Evolutionary conservation across 495 filamentous ascomycete species (phyloP).

Genomic region (Aspergillus incahuasiensis): DNA sequence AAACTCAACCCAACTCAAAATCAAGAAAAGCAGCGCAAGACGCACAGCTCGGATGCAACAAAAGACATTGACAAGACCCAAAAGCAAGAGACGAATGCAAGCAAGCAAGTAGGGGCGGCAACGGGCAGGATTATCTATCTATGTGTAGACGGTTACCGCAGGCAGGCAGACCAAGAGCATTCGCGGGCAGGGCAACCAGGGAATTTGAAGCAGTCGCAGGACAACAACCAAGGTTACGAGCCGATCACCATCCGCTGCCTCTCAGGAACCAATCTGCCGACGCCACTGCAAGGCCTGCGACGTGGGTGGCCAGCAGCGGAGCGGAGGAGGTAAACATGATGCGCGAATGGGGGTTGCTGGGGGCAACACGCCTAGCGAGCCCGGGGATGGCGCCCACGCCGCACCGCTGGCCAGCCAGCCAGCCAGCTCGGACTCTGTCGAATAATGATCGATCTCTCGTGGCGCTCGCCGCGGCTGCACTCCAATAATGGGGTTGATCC

Average conservation of each 20-base stretch:
- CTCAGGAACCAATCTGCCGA: conserved; percentile 21
- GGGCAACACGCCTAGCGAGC: conserved; percentile 30
- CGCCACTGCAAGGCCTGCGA: conserved; percentile 27
- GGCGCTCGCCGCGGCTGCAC: background rate
- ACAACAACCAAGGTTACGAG: conserved; percentile 21
- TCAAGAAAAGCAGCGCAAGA: conserved; percentile 18
- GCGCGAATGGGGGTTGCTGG: conserved; percentile 32
- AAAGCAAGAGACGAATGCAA: conserved; percentile 6
- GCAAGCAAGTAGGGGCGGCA: background rate
- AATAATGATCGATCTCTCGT: conserved; percentile 10
- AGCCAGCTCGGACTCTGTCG: conserved; percentile 1
- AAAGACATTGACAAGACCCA: conserved; percentile 19
- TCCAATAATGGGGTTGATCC: background rate
- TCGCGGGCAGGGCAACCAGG: conserved; percentile 25
- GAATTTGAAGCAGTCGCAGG: conserved; percentile 31
- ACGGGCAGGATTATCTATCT: too few relatives aligned
- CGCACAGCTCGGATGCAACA: conserved; percentile 14
- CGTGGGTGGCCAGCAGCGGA: conserved; percentile 26
- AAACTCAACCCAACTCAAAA: conserved; percentile 8
- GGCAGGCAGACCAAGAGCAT: conserved; percentile 1
- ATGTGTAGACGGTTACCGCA: too few relatives aligned
- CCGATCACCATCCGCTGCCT: conserved; percentile 20
- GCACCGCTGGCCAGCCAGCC: conserved; percentile 4
- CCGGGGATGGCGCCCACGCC: conserved; percentile 13
- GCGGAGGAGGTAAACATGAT: conserved; percentile 39